A percentile compares a stretch with the other conserved stretches of the same genome.
Evolutionary conservation across 2,329 filamentous ascomycete species (phyloP).

Genomic region (Elsinoe australis): DNA sequence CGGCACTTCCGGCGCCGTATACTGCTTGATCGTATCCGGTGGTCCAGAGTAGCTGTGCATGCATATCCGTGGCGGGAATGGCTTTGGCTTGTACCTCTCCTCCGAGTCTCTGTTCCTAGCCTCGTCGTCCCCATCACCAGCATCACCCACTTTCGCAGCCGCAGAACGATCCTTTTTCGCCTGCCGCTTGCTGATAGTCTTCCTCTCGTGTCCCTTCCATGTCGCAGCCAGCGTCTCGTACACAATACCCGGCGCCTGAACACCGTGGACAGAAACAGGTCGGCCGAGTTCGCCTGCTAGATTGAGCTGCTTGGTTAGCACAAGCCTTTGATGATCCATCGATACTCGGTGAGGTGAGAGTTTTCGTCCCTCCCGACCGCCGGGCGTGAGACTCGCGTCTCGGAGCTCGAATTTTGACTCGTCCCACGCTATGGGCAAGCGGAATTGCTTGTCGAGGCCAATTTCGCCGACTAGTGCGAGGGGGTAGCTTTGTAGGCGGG

Average conservation of each 20-base stretch:
- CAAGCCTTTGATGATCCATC: slow-evolving; percentile 58
- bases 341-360: slow-evolving; percentile 61
- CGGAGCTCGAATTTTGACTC: slow-evolving; percentile 35
- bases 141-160: slow-evolving; percentile 18
- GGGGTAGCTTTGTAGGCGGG: slow-evolving; percentile 50
- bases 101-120: slow-evolving; percentile 12
- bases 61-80: slow-evolving; percentile 81
- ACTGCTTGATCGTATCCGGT: slow-evolving; percentile 67
- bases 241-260: slow-evolving; percentile 66
- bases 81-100: slow-evolving; percentile 36
- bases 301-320: slow-evolving; percentile 61
- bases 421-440: slow-evolving; percentile 57
- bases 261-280: slow-evolving; percentile 63
- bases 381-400: slow-evolving; percentile 53
- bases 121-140: slow-evolving; percentile 17
- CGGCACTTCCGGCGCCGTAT: slow-evolving; percentile 64
- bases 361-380: slow-evolving; percentile 60
- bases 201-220: slow-evolving; percentile 64
- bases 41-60: slow-evolving; percentile 88
- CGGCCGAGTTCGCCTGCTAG: slow-evolving; percentile 61
- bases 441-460: slow-evolving; percentile 69
- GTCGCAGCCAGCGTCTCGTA: slow-evolving; percentile 56
- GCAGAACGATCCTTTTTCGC: slow-evolving; percentile 27
- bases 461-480: slow-evolving; percentile 67
- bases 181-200: slow-evolving; percentile 54